These are phyloP conservation scores for Postia placenta DNA, from an alignment of 768 basidiomycete genomes.

Conservation along the genomic window DNA sequence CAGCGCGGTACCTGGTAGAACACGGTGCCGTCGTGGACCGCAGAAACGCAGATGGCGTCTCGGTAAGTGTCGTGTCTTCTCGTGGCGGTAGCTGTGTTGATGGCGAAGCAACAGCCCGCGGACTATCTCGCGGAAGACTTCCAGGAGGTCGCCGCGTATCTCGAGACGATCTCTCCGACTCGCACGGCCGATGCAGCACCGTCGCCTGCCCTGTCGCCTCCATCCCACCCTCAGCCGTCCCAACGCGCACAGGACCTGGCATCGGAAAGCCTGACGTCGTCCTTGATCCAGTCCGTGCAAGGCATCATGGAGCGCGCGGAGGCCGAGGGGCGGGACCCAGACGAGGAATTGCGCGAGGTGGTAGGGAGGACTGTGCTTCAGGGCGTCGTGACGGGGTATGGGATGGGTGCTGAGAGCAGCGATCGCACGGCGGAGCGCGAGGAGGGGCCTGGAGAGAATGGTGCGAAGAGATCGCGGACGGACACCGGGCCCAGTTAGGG, in stretches of 20 bases:
- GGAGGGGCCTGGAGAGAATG: constrained; percentile 19
- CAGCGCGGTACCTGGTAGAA: constrained; percentile 72
- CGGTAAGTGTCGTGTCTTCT: constrained; percentile 44
- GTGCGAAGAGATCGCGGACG: constrained; percentile 21
- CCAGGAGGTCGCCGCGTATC: constrained; percentile 56
- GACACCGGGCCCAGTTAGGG: constrained; percentile 13
- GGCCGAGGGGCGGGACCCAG: constrained; percentile 55
- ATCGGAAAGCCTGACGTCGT: constrained; percentile 64
- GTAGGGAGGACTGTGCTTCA: constrained; percentile 63
- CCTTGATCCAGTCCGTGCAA: constrained; percentile 59
- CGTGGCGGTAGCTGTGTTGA: neutral
- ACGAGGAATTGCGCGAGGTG: constrained; percentile 54
- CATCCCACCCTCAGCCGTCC: constrained; percentile 35
- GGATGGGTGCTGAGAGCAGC: constrained; percentile 31
- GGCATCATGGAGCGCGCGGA: constrained; percentile 60
- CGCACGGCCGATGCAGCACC: constrained; percentile 11
- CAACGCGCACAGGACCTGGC: constrained; percentile 63
- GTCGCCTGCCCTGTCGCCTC: neutral
- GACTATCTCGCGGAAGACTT: constrained; percentile 69
- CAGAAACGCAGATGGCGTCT: constrained; percentile 67
- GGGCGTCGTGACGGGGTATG: constrained; percentile 57
- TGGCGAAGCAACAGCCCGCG: constrained; percentile 47
- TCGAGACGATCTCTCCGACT: constrained; percentile 34
- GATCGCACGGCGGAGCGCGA: constrained; percentile 8
- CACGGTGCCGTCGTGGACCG: constrained; percentile 63